A percentile compares a stretch with the other conserved stretches of the same genome.
Conservation (phyloP, 2,329 filamentous ascomycete species). For the Mariannaea sp. region DNA sequence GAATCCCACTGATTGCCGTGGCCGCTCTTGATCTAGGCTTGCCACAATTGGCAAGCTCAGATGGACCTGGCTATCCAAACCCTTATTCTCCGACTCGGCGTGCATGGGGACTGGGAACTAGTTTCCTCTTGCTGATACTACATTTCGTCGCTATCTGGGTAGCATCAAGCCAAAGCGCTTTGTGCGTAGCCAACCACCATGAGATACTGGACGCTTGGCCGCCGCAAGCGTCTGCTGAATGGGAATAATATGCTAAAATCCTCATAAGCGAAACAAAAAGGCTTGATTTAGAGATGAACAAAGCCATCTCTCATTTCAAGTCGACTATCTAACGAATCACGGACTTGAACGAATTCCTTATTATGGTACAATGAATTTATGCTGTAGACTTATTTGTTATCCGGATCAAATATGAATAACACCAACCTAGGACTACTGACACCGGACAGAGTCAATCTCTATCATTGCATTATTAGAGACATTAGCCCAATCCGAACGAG, state of each 20-base stretch:
- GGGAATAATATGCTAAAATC: background rate
- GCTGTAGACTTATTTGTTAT: too few relatives aligned
- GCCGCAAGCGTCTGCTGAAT: background rate
- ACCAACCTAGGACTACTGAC: background rate
- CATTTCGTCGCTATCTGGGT: constrained; percentile 45
- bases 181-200: constrained; percentile 39
- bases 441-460: background rate
- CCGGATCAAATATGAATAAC: background rate
- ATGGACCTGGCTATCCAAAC: background rate
- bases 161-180: constrained; percentile 40
- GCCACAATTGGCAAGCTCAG: constrained; percentile 32
- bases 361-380: too few relatives aligned
- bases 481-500: too few relatives aligned
- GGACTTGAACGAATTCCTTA: too few relatives aligned
- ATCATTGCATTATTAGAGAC: too few relatives aligned
- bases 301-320: too few relatives aligned
- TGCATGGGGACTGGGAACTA: constrained; percentile 41
- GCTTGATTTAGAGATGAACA: too few relatives aligned
- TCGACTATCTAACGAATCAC: too few relatives aligned
- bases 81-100: constrained; percentile 1
- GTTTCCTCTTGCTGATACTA: constrained; percentile 39
- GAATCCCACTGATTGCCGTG: constrained; percentile 69
- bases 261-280: background rate
- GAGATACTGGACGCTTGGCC: constrained; percentile 42
- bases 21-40: constrained; percentile 69